These are phyloP conservation scores for Diaporthe citriasiana DNA, from an alignment of 2,329 filamentous ascomycete species.

Conservation along the genomic window DNA sequence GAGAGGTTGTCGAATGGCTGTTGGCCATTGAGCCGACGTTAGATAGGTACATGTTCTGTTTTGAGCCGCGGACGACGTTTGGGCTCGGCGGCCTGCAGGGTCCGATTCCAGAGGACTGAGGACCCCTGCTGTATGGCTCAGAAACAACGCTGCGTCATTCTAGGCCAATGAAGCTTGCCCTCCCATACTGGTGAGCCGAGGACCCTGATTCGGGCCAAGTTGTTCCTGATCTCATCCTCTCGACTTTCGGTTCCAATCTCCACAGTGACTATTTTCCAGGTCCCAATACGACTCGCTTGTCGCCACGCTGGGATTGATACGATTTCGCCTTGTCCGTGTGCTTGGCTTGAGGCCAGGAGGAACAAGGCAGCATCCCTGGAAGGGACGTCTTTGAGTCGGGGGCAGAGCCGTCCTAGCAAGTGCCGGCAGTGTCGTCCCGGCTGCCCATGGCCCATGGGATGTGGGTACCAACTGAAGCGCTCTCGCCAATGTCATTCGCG, in stretches of 20 bases:
- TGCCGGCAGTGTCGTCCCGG: slow-evolving; percentile 10
- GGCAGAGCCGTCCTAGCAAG: not conserved
- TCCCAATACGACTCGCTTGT: slow-evolving; percentile 6
- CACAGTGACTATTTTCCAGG: slow-evolving; percentile 19
- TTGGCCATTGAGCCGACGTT: slow-evolving; percentile 1
- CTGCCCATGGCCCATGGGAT: not conserved
- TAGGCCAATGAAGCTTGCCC: slow-evolving; percentile 27
- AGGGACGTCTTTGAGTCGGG: not conserved
- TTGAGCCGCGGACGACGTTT: slow-evolving; percentile 9
- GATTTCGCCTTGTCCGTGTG: slow-evolving; percentile 1
- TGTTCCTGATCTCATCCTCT: slow-evolving; percentile 22
- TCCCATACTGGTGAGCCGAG: slow-evolving; percentile 4
- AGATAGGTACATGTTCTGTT: slow-evolving; percentile 6
- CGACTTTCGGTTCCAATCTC: slow-evolving; percentile 17
- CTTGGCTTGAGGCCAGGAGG: slow-evolving; percentile 5
- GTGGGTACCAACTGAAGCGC: slow-evolving; percentile 29
- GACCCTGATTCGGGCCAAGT: slow-evolving; percentile 27
- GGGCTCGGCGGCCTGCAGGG: slow-evolving; percentile 19
- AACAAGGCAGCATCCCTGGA: slow-evolving; percentile 31
- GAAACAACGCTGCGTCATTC: slow-evolving; percentile 31
- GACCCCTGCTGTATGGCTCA: slow-evolving; percentile 3
- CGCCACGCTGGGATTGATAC: not conserved
- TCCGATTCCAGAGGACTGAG: not conserved
- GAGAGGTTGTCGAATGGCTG: slow-evolving; percentile 7
- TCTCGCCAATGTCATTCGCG: slow-evolving; percentile 33